Evolutionary conservation across 2,329 filamentous ascomycete species (phyloP).

Genomic region (Neofusicoccum laricinum): DNA sequence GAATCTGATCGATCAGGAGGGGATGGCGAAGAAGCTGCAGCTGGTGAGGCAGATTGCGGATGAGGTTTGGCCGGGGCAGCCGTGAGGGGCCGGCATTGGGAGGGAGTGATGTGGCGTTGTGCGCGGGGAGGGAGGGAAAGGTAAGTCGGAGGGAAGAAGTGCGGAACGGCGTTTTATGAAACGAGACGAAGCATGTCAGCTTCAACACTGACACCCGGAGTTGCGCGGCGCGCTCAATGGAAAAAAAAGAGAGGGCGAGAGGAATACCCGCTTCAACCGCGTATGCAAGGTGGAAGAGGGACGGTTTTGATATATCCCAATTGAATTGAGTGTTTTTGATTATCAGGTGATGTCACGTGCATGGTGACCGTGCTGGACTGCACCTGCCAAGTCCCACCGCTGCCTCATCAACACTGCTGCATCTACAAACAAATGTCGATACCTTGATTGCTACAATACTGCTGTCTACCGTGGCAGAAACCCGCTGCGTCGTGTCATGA

Average conservation of each 20-base stretch:
- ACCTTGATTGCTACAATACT: neutral
- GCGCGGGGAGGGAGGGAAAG: neutral
- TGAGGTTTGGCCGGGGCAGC: conserved; percentile 63
- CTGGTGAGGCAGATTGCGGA: conserved; percentile 70
- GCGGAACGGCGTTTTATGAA: neutral
- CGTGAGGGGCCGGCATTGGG: conserved; percentile 25
- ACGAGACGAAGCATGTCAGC: conserved; percentile 1
- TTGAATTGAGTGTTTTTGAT: neutral
- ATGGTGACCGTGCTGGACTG: neutral
- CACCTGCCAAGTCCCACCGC: neutral
- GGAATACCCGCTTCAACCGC: neutral
- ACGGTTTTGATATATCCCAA: neutral
- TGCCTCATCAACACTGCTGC: neutral
- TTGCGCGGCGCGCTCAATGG: neutral
- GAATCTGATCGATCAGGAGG: conserved; percentile 63
- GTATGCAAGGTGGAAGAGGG: neutral
- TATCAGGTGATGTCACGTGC: conserved; percentile 3
- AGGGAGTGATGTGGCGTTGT: neutral
- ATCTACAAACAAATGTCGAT: neutral
- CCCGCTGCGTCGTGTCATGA: neutral
- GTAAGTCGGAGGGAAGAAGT: neutral
- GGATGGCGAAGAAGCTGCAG: conserved; percentile 68
- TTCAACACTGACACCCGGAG: conserved; percentile 11
- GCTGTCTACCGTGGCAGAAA: neutral
- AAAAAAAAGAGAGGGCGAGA: neutral